Evolutionary conservation across 2,329 filamentous ascomycete species (phyloP).

Genomic region (Tympanopsis confertula): DNA sequence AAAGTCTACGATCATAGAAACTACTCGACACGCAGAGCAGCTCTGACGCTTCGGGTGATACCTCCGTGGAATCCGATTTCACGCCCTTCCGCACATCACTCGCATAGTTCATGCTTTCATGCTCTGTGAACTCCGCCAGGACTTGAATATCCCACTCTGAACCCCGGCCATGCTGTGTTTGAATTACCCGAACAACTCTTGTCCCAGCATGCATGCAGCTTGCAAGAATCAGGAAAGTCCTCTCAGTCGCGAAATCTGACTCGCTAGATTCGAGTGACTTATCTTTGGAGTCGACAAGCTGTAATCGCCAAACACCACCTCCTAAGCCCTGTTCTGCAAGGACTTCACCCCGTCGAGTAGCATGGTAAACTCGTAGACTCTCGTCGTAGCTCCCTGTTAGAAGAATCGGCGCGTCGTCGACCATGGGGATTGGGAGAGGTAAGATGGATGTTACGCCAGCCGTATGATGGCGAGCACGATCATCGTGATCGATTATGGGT

Average conservation of each 20-base stretch:
- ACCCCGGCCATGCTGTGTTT: too few species aligned
- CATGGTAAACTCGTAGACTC: not conserved
- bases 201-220: conserved; percentile 1
- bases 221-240: not conserved
- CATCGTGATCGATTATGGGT: not conserved
- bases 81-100: not conserved
- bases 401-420: not conserved
- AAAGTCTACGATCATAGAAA: not conserved
- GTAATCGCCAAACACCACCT: conserved; percentile 1
- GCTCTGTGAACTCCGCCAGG: not conserved
- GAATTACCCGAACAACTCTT: not conserved
- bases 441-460: not conserved
- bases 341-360: not conserved
- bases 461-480: conserved; percentile 1
- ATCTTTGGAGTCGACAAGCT: too few species aligned
- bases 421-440: not conserved
- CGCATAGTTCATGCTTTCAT: conserved; percentile 1
- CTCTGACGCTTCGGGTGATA: too few species aligned
- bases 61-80: too few species aligned
- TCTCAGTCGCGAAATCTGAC: not conserved
- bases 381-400: not conserved
- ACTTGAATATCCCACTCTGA: not conserved
- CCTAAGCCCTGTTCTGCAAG: not conserved
- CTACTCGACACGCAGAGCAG: not conserved
- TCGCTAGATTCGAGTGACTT: not conserved